Evolutionary conservation across 805 yeast genomes (phyloP), one percentile per base, ranked within the genome.

Genomic region (Yamadazyma scolyti): DNA sequence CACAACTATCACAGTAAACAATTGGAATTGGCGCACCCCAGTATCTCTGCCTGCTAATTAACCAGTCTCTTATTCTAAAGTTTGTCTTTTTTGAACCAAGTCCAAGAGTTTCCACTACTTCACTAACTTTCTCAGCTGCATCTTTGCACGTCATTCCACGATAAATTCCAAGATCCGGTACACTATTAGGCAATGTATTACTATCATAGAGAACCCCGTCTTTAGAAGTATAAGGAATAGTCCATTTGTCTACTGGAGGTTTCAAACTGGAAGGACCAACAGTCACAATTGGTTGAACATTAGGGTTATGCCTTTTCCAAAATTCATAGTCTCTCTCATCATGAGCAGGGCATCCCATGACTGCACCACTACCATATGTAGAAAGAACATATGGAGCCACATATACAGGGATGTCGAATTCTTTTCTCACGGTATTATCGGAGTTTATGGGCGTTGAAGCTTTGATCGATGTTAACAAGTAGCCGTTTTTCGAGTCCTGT

Each of bases 11-110:
- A 61, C 98, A 93, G 49, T 93, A 93, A 16, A 93, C 70, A 12
- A 93, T 87, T 4, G 98, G 98, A 33, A 93, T 93, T 2, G 98
- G 98, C 0, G 97, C 93, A 16, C 98, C 98, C 98, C 98, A 93
- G 56, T 83, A 90, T 37, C 98, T 65, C 56, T 93, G 98, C 50
- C 98, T 75, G 48, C 94, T 82, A 27, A 93, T 82, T 16, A 93
- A 70, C 98, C 98, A 93, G 52, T 93, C 98, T 44, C 97, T 71
- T 17, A 93, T 61, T 42, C 79, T 73, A 47, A 69, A 81, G 41
- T 79, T 79, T 0, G 71, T 67, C 4, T 73, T 63, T 3, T 44
- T 36, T 1, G 56, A 42, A 0, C 90, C 96, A 2, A 54, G 23
- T 0, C 58, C 56, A 0, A 37, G 28, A 0, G 43, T 28, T 11